phyloP scores from a whole-genome alignment of 805 yeast species.

The Metschnikowia noctiluminum region DNA sequence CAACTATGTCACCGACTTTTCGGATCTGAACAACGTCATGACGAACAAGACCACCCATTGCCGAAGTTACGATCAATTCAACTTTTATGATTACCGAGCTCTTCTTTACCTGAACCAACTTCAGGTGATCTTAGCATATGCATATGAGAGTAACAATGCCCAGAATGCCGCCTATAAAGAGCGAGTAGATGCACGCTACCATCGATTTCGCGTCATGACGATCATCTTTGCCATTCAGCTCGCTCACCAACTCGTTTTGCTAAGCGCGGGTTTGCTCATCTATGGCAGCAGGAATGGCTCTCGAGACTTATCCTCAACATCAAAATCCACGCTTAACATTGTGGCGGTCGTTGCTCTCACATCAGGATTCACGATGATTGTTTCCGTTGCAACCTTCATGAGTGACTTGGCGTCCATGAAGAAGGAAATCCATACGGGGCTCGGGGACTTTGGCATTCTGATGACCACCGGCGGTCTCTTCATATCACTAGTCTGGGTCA shows the following conservation, averaged over 20 bases:
- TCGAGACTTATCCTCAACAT: conserved; percentile 30
- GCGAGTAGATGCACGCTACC: conserved; percentile 16
- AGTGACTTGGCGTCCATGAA: conserved; percentile 17
- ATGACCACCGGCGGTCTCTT: conserved; percentile 41
- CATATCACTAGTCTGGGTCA: conserved; percentile 41
- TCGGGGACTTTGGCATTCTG: conserved; percentile 47
- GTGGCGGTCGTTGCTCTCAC: conserved; percentile 36
- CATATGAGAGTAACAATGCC: conserved; percentile 29
- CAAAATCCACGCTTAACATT: conserved; percentile 32
- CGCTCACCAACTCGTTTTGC: conserved; percentile 26
- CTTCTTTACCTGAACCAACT: conserved; percentile 41
- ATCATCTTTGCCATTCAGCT: conserved; percentile 28
- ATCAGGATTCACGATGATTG: conserved; percentile 26
- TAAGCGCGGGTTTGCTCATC: conserved; percentile 29
- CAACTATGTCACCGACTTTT: conserved; percentile 9
- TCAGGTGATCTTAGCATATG: conserved; percentile 46
- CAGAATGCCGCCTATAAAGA: conserved; percentile 13
- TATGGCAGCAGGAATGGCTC: conserved; percentile 36
- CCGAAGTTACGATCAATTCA: conserved; percentile 1
- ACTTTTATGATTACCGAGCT: conserved; percentile 44
- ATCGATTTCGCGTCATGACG: conserved; percentile 21
- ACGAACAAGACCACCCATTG: conserved; percentile 9
- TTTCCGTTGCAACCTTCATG: conserved; percentile 31
- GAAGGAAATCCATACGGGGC: conserved; percentile 19
- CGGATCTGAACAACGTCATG: background rate